phyloP scores from a whole-genome alignment of 331 rosid genomes.

The Acacia concinna region DNA sequence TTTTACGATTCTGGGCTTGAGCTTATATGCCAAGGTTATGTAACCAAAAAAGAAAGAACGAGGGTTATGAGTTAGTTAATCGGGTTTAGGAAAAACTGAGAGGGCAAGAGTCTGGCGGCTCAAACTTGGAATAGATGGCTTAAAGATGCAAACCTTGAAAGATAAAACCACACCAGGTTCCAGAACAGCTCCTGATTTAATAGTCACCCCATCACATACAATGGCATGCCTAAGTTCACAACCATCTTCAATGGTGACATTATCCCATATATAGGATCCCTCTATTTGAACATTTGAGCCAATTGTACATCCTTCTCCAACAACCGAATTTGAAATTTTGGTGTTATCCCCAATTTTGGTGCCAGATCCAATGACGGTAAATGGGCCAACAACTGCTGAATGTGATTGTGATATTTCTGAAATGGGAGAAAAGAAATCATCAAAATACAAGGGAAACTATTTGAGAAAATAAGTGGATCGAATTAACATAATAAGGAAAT shows the following conservation, averaged over 20 bases:
- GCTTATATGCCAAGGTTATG: neutral
- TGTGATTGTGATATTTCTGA: slow-evolving; percentile 79
- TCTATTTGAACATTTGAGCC: slow-evolving; percentile 83
- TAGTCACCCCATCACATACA: slow-evolving; percentile 82
- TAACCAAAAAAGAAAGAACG: no score
- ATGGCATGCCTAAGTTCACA: slow-evolving; percentile 83
- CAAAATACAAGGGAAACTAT: slow-evolving; percentile 21
- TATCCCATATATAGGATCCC: slow-evolving; percentile 90
- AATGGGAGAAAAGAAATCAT: slow-evolving; percentile 30
- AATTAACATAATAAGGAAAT: neutral
- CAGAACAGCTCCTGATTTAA: slow-evolving; percentile 74
- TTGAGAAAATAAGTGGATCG: neutral
- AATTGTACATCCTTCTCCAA: slow-evolving; percentile 82
- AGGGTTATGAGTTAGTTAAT: neutral
- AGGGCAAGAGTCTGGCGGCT: neutral
- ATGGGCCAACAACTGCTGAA: slow-evolving; percentile 81
- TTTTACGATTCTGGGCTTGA: neutral
- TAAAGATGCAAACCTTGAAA: slow-evolving; percentile 67
- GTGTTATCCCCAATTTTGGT: slow-evolving; percentile 74
- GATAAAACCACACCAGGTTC: slow-evolving; percentile 91
- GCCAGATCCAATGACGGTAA: slow-evolving; percentile 81
- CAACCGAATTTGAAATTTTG: slow-evolving; percentile 69
- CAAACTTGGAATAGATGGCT: slow-evolving; percentile 16
- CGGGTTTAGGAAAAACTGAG: neutral
- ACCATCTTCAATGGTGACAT: slow-evolving; percentile 83